phyloP scores from a whole-genome alignment of 2,329 filamentous ascomycete genomes.

The Fusarium drepaniforme region DNA sequence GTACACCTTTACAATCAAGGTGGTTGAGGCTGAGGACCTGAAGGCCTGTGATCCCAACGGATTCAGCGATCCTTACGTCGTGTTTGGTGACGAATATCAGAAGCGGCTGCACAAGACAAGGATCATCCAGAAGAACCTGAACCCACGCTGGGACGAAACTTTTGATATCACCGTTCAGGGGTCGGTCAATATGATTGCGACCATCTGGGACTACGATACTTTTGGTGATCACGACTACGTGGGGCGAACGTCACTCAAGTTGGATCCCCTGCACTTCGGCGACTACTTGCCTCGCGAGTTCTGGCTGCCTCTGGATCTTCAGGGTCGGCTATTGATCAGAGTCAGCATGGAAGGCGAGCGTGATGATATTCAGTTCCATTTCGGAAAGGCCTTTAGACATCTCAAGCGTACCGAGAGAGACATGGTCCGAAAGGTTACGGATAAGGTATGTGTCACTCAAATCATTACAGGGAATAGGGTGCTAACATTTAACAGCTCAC shows the following conservation, averaged over 20 bases:
- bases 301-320: slow-evolving; percentile 97
- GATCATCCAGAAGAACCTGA: slow-evolving; percentile 89
- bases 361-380: slow-evolving; percentile 98
- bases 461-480: background rate
- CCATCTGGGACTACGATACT: slow-evolving; percentile 98
- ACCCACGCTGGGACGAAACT: slow-evolving; percentile 96
- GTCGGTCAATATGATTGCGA: slow-evolving; percentile 93
- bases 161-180: slow-evolving; percentile 95
- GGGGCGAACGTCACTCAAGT: slow-evolving; percentile 93
- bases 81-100: slow-evolving; percentile 96
- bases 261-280: slow-evolving; percentile 97
- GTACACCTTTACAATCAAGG: slow-evolving; percentile 98
- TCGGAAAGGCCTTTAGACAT: slow-evolving; percentile 95
- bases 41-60: slow-evolving; percentile 98
- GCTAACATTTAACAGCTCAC: slow-evolving; percentile 72
- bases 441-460: slow-evolving; percentile 76
- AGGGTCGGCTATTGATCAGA: slow-evolving; percentile 87
- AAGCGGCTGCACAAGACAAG: slow-evolving; percentile 96
- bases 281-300: slow-evolving; percentile 97
- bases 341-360: slow-evolving; percentile 99
- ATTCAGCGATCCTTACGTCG: slow-evolving; percentile 95
- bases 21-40: slow-evolving; percentile 96
- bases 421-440: slow-evolving; percentile 98
- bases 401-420: slow-evolving; percentile 96
- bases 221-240: slow-evolving; percentile 98